A percentile compares a stretch with the other conserved stretches of the same genome.
Conservation (phyloP, 2,329 filamentous ascomycete species). For the Colletotrichum eleusines region DNA sequence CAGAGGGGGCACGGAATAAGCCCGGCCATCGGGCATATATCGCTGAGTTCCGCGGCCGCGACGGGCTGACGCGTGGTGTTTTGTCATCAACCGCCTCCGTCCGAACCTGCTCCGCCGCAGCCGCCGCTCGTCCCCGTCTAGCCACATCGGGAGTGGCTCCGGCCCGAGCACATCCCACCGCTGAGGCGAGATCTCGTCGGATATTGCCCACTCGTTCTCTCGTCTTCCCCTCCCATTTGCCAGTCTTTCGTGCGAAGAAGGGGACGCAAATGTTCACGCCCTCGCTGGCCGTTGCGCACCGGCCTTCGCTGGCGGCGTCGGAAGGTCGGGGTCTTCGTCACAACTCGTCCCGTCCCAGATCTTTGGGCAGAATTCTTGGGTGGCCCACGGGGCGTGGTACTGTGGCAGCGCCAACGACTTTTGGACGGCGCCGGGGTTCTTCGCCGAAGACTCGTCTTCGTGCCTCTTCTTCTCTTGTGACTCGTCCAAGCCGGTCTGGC, state of each 20-base stretch:
- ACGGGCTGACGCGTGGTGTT: not conserved
- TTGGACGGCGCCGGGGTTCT: not conserved
- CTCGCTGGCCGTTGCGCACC: constrained; percentile 16
- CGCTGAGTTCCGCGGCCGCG: not conserved
- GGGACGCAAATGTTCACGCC: not conserved
- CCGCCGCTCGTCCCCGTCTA: constrained; percentile 10
- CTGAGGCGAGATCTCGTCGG: not conserved
- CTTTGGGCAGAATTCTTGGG: constrained; percentile 28
- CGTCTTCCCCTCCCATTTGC: not conserved
- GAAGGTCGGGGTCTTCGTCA: constrained; percentile 33
- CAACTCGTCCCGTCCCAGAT: constrained; percentile 39
- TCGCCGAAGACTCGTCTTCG: not conserved
- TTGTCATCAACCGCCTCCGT: not conserved
- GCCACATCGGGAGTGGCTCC: not conserved
- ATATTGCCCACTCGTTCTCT: not conserved
- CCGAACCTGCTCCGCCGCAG: not conserved
- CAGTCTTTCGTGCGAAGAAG: not conserved
- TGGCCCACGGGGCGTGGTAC: constrained; percentile 29
- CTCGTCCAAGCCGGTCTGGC: constrained; percentile 15
- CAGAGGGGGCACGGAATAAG: not conserved
- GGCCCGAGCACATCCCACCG: not conserved
- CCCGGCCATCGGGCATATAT: not conserved
- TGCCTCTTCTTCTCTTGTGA: not conserved
- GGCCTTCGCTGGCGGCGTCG: constrained; percentile 26
- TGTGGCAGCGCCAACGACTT: constrained; percentile 30